Evolutionary conservation across 2,329 filamentous ascomycete genomes (phyloP).

Genomic region (Chlorencoelia australis): DNA sequence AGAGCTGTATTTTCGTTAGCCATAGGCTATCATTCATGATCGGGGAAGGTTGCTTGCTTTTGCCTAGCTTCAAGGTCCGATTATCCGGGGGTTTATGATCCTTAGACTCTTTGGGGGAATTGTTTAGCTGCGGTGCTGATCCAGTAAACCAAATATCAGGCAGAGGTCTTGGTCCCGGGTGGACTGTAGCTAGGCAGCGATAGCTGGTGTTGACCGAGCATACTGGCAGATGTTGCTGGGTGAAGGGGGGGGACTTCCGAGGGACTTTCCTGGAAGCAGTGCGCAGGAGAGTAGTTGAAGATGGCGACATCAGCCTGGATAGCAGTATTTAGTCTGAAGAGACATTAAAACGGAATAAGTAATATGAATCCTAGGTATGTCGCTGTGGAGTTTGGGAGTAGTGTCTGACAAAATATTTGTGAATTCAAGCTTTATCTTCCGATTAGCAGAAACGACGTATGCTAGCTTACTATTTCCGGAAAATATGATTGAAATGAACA

Average conservation of each 20-base stretch:
- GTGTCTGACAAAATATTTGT: too few species aligned
- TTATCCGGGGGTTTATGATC: conserved; percentile 39
- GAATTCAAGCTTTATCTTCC: too few species aligned
- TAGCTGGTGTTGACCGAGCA: background rate
- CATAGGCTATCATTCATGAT: background rate
- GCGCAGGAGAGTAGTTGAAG: conserved; percentile 17
- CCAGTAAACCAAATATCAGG: conserved; percentile 37
- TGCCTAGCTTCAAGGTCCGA: conserved; percentile 44
- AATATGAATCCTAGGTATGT: too few species aligned
- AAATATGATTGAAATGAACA: too few species aligned
- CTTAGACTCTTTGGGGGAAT: conserved; percentile 5
- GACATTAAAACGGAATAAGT: conserved; percentile 13
- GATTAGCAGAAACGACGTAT: too few species aligned
- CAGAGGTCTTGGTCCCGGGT: conserved; percentile 16
- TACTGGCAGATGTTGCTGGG: conserved; percentile 1
- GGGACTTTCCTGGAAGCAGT: conserved; percentile 5
- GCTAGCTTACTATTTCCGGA: too few species aligned
- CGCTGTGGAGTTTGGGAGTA: too few species aligned
- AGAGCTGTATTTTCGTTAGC: conserved; percentile 38
- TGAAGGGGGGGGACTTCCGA: conserved; percentile 9
- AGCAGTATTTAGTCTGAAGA: conserved; percentile 7
- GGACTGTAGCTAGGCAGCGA: conserved; percentile 20
- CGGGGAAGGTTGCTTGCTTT: conserved; percentile 19
- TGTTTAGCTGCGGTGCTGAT: conserved; percentile 19
- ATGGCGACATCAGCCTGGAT: conserved; percentile 25